Evolutionary conservation across 73 alveolate genomes (phyloP), one percentile per base, ranked within the genome.

Genomic region (Paramecium octaurelia): DNA sequence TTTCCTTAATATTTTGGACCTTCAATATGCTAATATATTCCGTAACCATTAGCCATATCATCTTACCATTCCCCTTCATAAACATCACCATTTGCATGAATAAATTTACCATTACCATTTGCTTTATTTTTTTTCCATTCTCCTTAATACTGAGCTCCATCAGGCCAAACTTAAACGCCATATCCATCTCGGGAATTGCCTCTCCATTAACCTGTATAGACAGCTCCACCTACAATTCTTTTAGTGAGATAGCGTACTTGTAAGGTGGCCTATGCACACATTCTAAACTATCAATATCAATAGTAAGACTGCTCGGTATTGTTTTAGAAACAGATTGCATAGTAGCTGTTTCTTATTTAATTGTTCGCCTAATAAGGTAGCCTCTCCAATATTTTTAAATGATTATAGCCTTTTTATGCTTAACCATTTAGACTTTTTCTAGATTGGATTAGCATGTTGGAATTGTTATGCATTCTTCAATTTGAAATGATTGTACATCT

Each of bases 121-220:
- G 96, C 96, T 77, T 92, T 50, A 75, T 92, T 77, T 1, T 93
- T 12, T 46, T 92, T 31, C 96, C 96, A 93, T 20, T 34, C 50
- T 24, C 93, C 93, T 87, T 87, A 43, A 20, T 87, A 87, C 75
- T 60, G 70, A 23, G 93, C 93, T 20, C 93, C 93, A 87, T 87
- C 93, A 21, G 93, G 88, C 93, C 93, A 87, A 12, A 57, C 73
- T 68, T 87, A 64, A n/a, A 68, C 71, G 6, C 93, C 93, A 40
- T 60, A 68, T 0, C 93, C 93, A 68, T 87, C 86, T 48, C 93
- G 42, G 87, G 46, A 20, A 14, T 86, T 95, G 14, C 64, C 92
- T 40, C 80, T 68, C 95, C 96, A 92, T 54, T 85, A 88, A 3
- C 98, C 98, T 35, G 73, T 60, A 85, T 95, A 95, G n/a, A 91